These are phyloP conservation scores for Wickerhamiella lipophila DNA, from an alignment of 805 yeast species.

Conservation along the genomic window DNA sequence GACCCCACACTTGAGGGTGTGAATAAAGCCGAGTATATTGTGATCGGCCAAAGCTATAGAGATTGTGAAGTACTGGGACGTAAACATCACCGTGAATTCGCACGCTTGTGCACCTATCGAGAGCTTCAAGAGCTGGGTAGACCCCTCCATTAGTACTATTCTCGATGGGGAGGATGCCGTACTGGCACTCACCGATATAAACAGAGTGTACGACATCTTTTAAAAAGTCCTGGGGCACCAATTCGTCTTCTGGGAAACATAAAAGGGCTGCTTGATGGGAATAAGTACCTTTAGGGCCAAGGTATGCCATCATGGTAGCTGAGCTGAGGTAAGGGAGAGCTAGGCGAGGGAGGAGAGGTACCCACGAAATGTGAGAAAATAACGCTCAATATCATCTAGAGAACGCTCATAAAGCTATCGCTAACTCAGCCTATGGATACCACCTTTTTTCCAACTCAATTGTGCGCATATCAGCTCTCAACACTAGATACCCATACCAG, in stretches of 20 bases:
- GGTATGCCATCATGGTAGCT: constrained; percentile 39
- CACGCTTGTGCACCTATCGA: constrained; percentile 40
- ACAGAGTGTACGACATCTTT: constrained; percentile 52
- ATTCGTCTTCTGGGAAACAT: constrained; percentile 14
- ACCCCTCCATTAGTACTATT: constrained; percentile 95
- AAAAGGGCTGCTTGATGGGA: constrained; percentile 59
- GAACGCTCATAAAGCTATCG: too few relatives aligned
- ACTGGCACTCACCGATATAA: constrained; percentile 39
- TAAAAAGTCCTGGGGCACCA: constrained; percentile 22
- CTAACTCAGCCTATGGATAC: too few relatives aligned
- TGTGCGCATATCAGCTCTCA: too few relatives aligned
- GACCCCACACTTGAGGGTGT: constrained; percentile 99
- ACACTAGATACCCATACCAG: too few relatives aligned
- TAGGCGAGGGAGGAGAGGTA: too few relatives aligned
- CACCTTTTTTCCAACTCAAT: too few relatives aligned
- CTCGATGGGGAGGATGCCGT: constrained; percentile 78
- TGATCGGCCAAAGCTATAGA: constrained; percentile 35
- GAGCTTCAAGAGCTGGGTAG: constrained; percentile 65
- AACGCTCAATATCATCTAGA: too few relatives aligned
- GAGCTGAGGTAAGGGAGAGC: too few relatives aligned
- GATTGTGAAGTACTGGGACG: constrained; percentile 70
- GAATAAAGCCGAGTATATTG: constrained; percentile 53
- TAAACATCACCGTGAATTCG: constrained; percentile 48
- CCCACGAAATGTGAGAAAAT: too few relatives aligned
- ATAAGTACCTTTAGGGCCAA: constrained; percentile 89